Percentiles rank a stretch among this genome's conserved stretches.
phyloP scores from a whole-genome alignment of 192 early-diverging fungal species.

The Coemansia guatemalensis region DNA sequence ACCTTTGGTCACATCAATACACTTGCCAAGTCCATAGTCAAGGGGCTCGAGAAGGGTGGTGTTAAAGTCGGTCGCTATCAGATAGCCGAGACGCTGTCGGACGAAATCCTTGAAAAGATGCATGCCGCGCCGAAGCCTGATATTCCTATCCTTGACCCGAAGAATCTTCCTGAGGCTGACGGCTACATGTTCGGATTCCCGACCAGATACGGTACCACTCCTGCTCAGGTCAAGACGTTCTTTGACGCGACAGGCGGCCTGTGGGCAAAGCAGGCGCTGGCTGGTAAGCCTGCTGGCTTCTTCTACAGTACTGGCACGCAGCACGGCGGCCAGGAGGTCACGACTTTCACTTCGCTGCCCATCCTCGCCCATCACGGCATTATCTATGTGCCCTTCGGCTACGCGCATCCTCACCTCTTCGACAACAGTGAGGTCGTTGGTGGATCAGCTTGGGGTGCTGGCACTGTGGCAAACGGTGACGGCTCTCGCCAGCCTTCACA shows the following conservation, averaged over 20 bases:
- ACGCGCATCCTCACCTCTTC: constrained; percentile 48
- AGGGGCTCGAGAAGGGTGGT: constrained; percentile 60
- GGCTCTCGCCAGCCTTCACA: constrained; percentile 64
- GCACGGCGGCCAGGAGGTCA: constrained; percentile 81
- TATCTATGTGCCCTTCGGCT: constrained; percentile 74
- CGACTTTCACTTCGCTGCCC: constrained; percentile 63
- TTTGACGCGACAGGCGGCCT: constrained; percentile 64
- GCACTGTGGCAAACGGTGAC: constrained; percentile 63
- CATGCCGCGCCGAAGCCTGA: constrained; percentile 58
- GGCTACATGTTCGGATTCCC: constrained; percentile 71
- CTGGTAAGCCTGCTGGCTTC: constrained; percentile 69
- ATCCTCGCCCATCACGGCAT: constrained; percentile 79
- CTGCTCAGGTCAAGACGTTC: constrained; percentile 81
- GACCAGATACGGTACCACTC: constrained; percentile 66
- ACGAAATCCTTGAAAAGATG: constrained; percentile 72
- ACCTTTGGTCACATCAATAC: constrained; percentile 68
- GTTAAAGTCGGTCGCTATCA: constrained; percentile 57
- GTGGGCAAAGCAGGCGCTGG: constrained; percentile 57
- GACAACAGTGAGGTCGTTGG: constrained; percentile 67
- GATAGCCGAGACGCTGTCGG: constrained; percentile 64
- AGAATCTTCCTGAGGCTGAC: constrained; percentile 61
- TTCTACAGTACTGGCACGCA: constrained; percentile 76
- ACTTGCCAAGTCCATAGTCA: constrained; percentile 61
- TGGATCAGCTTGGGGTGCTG: constrained; percentile 68
- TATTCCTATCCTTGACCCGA: constrained; percentile 57